Conservation (phyloP, 2,329 filamentous ascomycete species). For the Curvularia sp. region DNA sequence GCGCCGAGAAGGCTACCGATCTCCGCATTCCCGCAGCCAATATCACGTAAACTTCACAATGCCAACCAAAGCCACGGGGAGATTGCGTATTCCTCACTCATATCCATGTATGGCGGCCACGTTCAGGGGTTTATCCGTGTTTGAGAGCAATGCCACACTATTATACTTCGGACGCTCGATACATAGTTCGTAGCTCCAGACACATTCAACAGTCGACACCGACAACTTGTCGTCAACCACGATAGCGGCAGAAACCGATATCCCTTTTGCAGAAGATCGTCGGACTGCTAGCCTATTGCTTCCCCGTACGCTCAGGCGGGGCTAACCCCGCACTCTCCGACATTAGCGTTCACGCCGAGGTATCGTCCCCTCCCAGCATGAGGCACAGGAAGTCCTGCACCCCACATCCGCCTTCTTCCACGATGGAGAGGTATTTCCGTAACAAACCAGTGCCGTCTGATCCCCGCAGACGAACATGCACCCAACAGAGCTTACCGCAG, state of each 20-base stretch:
- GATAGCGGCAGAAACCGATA: conserved; percentile 1
- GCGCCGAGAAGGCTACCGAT: conserved; percentile 1
- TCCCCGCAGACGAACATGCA: conserved; percentile 25
- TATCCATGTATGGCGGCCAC: not conserved
- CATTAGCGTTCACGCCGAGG: conserved; percentile 36
- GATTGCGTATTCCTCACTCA: not conserved
- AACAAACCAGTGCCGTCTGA: conserved; percentile 30
- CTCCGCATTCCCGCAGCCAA: conserved; percentile 2
- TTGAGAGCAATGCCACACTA: not conserved
- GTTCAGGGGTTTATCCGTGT: not conserved
- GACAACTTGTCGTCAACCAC: not conserved
- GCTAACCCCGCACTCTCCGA: conserved; percentile 33
- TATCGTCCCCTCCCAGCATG: conserved; percentile 24
- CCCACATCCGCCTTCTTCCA: conserved; percentile 45
- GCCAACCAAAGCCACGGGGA: not conserved
- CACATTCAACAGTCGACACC: not conserved
- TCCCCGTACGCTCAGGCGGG: conserved; percentile 11
- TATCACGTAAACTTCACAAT: not conserved
- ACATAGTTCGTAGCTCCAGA: not conserved
- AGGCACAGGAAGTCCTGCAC: conserved; percentile 36
- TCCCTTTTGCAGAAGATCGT: not conserved
- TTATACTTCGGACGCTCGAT: too few relatives aligned
- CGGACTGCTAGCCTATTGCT: conserved; percentile 9
- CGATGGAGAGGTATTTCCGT: conserved; percentile 16
- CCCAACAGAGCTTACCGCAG: conserved; percentile 22